Conservation (phyloP, 2,329 filamentous ascomycete genomes). For the Escovopsis sp. region DNA sequence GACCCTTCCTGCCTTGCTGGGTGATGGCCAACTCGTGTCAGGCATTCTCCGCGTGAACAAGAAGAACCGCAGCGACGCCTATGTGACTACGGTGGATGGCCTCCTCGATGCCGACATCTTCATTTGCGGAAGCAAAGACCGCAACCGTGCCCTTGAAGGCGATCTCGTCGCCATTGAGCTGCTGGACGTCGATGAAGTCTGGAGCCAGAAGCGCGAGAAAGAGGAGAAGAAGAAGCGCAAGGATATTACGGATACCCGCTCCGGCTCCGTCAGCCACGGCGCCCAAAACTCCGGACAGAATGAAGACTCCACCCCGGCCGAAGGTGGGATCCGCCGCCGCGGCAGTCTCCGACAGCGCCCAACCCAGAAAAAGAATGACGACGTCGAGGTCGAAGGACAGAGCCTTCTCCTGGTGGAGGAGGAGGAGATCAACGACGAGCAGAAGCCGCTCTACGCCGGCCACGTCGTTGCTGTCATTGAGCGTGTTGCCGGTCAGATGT, state of each 20-base stretch:
- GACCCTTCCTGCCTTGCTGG: slow-evolving; percentile 76
- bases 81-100: slow-evolving; percentile 82
- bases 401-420: slow-evolving; percentile 93
- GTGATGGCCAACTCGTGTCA: slow-evolving; percentile 85
- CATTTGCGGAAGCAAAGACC: slow-evolving; percentile 97
- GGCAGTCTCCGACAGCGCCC: slow-evolving; percentile 92
- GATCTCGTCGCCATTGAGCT: slow-evolving; percentile 93
- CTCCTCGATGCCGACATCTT: slow-evolving; percentile 94
- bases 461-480: slow-evolving; percentile 97
- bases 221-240: slow-evolving; percentile 99
- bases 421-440: slow-evolving; percentile 96
- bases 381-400: slow-evolving; percentile 96
- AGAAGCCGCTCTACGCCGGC: slow-evolving; percentile 92
- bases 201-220: slow-evolving; percentile 97
- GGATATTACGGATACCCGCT: slow-evolving; percentile 86
- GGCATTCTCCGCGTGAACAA: slow-evolving; percentile 98
- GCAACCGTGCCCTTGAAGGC: slow-evolving; percentile 90
- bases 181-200: slow-evolving; percentile 94
- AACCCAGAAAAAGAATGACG: slow-evolving; percentile 99
- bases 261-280: slow-evolving; percentile 58
- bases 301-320: slow-evolving; percentile 48
- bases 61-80: slow-evolving; percentile 97
- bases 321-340: slow-evolving; percentile 80
- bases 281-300: slow-evolving; percentile 47
- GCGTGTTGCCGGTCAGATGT: slow-evolving; percentile 96